Conservation (phyloP, 148 eudicot species). For the Vaccinium macrocarpon region DNA sequence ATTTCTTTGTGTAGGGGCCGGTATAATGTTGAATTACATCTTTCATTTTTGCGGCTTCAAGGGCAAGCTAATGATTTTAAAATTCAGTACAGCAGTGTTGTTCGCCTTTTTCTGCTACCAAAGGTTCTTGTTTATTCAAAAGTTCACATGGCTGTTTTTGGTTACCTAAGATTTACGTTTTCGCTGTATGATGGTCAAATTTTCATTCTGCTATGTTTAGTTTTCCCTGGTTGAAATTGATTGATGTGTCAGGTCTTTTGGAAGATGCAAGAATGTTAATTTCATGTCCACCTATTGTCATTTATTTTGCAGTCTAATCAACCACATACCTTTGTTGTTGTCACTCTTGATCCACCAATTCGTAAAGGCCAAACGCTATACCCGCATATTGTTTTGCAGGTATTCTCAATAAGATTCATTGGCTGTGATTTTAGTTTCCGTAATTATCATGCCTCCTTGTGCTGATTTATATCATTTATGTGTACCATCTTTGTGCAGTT, state of each 20-base stretch:
- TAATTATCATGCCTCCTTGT: neutral
- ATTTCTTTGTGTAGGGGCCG: slow-evolving; percentile 68
- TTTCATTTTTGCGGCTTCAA: slow-evolving; percentile 87
- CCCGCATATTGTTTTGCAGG: slow-evolving; percentile 99
- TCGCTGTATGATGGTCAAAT: neutral
- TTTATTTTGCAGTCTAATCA: slow-evolving; percentile 72
- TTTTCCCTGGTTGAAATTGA: slow-evolving; percentile 2
- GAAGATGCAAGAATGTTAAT: neutral
- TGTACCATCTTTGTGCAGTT: slow-evolving; percentile 49
- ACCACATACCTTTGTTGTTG: slow-evolving; percentile 93
- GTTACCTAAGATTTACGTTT: neutral
- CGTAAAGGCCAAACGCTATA: slow-evolving; percentile 96
- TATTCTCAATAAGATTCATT: slow-evolving; percentile 22
- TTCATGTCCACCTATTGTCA: neutral
- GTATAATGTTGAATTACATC: slow-evolving; percentile 85
- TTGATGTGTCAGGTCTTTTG: slow-evolving; percentile 11
- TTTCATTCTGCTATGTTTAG: neutral
- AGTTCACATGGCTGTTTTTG: neutral
- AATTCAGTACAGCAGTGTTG: slow-evolving; percentile 94
- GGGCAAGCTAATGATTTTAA: slow-evolving; percentile 97
- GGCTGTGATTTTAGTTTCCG: slow-evolving; percentile 1
- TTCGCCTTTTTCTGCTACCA: slow-evolving; percentile 86
- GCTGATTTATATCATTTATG: neutral
- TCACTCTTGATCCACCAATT: slow-evolving; percentile 96
- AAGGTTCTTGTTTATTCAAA: slow-evolving; percentile 48